Evolutionary conservation across 768 basidiomycete genomes (phyloP), one percentile per base, ranked within the genome.

Genomic region (Boletales sp.): DNA sequence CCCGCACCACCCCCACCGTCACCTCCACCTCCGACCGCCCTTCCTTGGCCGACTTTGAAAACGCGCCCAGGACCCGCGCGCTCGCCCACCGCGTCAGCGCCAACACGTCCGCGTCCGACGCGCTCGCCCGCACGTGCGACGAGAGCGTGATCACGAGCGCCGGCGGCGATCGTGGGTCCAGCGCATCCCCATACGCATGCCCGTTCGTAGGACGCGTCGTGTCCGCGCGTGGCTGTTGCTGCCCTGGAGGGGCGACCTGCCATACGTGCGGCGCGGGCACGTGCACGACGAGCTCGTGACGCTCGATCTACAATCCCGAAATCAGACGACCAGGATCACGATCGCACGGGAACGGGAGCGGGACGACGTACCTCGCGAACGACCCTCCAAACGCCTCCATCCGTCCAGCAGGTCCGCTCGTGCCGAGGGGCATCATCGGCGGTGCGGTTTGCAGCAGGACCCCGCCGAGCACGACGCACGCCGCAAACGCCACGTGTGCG

Each of bases 381-480:
- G 7, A 80, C 85, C 15, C 87, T 77, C 53, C 89, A 73, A 98
- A 88, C 5, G 81, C 74, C 58, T 90, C 86, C 86, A 94, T 93
- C 51, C 85, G 80, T 0, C 80, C 82, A 21, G 77, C 77, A 4
- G 76, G 39, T 1, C 52, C 63, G 14, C 19, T 29, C 2, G 41
- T 48, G 4, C 63, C 51, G 13, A 18, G 41, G 2, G 53, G 8
- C n/a, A 44, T 35, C 49, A 59, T 60, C 39, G 74, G 71, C 3
- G 94, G 94, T 0, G 92, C 82, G 0, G 97, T 98, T 68, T 98
- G 97, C 13, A 98, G 68, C 2, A 99, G 74, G 2, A 93, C 85
- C 8, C 85, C 83, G 2, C 92, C 95, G 12, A 95, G 86, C 0
- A 90, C 81, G 11, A 85, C 75, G 36, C 85, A 91, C 0, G 94